Evolutionary conservation across 2,329 filamentous ascomycete genomes (phyloP).

Genomic region (Colletotrichum sp.): DNA sequence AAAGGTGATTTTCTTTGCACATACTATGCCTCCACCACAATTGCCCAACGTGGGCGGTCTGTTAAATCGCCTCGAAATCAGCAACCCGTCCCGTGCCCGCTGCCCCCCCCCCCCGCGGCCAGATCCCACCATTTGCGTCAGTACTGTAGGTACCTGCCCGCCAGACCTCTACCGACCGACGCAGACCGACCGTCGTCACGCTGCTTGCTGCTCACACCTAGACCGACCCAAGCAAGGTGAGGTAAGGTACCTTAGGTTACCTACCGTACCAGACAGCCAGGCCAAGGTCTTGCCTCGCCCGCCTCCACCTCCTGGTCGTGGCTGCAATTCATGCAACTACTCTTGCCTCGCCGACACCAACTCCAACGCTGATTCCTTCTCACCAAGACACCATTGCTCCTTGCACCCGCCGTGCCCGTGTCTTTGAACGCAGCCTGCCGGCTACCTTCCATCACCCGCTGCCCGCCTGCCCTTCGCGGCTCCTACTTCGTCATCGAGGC

Average conservation of each 20-base stretch:
- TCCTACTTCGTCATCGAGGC: constrained; percentile 15
- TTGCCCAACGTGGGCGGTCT: too few species aligned
- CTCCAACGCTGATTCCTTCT: background rate
- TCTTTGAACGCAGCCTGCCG: constrained; percentile 10
- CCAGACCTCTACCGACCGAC: background rate
- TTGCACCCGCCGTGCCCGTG: constrained; percentile 8
- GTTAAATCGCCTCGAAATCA: background rate
- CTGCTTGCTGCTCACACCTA: background rate
- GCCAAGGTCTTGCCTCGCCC: constrained; percentile 6
- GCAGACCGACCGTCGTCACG: background rate
- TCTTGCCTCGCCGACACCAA: constrained; percentile 8
- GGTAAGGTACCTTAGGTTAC: background rate
- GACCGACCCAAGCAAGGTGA: background rate
- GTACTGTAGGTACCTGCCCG: background rate
- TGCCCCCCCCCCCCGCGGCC: background rate
- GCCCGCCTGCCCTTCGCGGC: constrained; percentile 13
- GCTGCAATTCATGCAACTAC: constrained; percentile 20
- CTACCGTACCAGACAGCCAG: background rate
- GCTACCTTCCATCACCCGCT: background rate
- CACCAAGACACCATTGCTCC: constrained; percentile 7
- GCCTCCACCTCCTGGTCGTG: constrained; percentile 20
- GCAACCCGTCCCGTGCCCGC: background rate
- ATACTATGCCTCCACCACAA: too few species aligned
- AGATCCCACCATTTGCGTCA: background rate
- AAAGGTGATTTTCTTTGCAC: too few species aligned